A percentile compares a stretch with the other conserved stretches of the same genome.
phyloP scores from a whole-genome alignment of 805 yeast genomes.

The Yamadazyma endophytica region DNA sequence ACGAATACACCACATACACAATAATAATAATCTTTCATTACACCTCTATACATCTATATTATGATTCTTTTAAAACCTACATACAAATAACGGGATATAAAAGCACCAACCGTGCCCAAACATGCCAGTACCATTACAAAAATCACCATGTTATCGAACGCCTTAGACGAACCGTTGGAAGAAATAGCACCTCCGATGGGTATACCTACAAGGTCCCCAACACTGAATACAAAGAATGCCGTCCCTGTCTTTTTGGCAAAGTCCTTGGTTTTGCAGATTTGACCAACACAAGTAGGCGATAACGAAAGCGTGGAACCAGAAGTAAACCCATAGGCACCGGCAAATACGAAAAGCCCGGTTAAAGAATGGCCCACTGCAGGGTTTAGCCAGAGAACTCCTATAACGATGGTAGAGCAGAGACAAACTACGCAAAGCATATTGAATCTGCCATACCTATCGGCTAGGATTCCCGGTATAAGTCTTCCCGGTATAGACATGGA shows the following conservation, averaged over 20 bases:
- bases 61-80: conserved; percentile 14
- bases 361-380: conserved; percentile 19
- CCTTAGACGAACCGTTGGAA: conserved; percentile 2
- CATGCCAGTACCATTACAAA: conserved; percentile 18
- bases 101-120: conserved; percentile 18
- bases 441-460: conserved; percentile 23
- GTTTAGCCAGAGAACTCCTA: conserved; percentile 21
- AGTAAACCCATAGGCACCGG: conserved; percentile 23
- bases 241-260: conserved; percentile 25
- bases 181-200: conserved; percentile 27
- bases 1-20: too few species aligned
- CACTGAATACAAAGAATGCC: conserved; percentile 20
- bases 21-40: too few species aligned
- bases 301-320: conserved; percentile 24
- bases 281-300: conserved; percentile 24
- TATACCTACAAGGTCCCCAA: conserved; percentile 25
- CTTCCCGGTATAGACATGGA: conserved; percentile 24
- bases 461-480: conserved; percentile 20
- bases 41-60: conserved; percentile 4
- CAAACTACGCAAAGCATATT: conserved; percentile 17
- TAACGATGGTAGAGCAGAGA: conserved; percentile 14
- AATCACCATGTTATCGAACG: conserved; percentile 19
- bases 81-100: conserved; percentile 17
- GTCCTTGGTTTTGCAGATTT: conserved; percentile 20
- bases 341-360: conserved; percentile 19